These are phyloP conservation scores for Chaetomiaceae sp. DNA, from an alignment of 2,329 filamentous ascomycete species.

Conservation along the genomic window DNA sequence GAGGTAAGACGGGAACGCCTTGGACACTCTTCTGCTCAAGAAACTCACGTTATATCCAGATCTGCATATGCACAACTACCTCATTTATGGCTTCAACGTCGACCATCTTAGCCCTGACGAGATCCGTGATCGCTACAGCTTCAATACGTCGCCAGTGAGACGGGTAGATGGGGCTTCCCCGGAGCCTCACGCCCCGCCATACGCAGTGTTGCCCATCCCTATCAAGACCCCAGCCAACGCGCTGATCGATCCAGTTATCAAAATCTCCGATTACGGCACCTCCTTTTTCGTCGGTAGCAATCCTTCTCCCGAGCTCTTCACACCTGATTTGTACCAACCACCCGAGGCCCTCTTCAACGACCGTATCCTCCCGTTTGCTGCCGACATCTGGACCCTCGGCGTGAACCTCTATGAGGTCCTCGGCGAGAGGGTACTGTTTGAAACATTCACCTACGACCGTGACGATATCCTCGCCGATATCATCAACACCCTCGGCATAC, in stretches of 20 bases:
- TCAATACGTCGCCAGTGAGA: conserved; percentile 13
- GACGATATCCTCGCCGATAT: conserved; percentile 24
- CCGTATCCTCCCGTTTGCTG: conserved; percentile 20
- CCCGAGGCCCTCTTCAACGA: conserved; percentile 25
- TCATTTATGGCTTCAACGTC: conserved; percentile 11
- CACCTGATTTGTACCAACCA: conserved; percentile 23
- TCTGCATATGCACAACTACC: conserved; percentile 11
- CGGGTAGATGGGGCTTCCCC: conserved; percentile 16
- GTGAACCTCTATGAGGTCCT: conserved; percentile 25
- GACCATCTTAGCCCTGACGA: conserved; percentile 9
- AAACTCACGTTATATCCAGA: conserved; percentile 1
- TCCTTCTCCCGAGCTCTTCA: conserved; percentile 10
- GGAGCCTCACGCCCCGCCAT: conserved; percentile 21
- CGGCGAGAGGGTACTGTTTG: conserved; percentile 23
- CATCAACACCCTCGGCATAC: conserved; percentile 21
- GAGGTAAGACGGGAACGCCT: conserved; percentile 9
- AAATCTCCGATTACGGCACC: conserved; percentile 25
- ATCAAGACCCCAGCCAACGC: conserved; percentile 17
- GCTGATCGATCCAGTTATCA: conserved; percentile 6
- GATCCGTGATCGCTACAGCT: conserved; percentile 15
- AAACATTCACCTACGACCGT: conserved; percentile 20
- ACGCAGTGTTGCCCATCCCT: conserved; percentile 21
- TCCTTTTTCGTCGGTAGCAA: conserved; percentile 18
- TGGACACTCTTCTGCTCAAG: background rate
- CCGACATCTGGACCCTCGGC: conserved; percentile 26